Conservation (phyloP, 805 yeast species). For the Candida nonsorbophila region DNA sequence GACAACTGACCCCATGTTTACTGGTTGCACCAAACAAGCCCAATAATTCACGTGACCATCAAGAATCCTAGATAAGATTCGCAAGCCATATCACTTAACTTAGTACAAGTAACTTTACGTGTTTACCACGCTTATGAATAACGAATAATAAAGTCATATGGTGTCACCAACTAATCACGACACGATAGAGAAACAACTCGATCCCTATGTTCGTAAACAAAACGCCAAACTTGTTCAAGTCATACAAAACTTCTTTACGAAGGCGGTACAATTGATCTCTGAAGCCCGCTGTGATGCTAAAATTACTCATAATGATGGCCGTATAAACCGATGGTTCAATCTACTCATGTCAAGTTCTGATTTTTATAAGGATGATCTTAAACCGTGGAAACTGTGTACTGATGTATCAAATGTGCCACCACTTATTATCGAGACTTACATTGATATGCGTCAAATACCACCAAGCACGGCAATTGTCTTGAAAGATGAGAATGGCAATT, state of each 20-base stretch:
- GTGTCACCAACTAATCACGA: slow-evolving; percentile 7
- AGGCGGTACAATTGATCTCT: slow-evolving; percentile 53
- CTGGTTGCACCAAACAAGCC: too few species aligned
- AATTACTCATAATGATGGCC: slow-evolving; percentile 12
- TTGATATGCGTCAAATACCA: slow-evolving; percentile 58
- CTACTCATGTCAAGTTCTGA: slow-evolving; percentile 39
- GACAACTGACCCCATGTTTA: too few species aligned
- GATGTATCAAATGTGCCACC: slow-evolving; percentile 60
- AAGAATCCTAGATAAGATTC: too few species aligned
- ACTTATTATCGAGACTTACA: slow-evolving; percentile 75
- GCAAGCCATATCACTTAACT: too few species aligned
- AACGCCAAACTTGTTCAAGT: slow-evolving; percentile 37
- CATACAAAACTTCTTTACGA: slow-evolving; percentile 58
- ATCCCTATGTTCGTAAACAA: slow-evolving; percentile 18
- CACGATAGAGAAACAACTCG: slow-evolving; percentile 6
- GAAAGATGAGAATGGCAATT: slow-evolving; percentile 46
- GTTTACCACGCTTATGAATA: too few species aligned
- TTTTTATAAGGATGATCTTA: slow-evolving; percentile 49
- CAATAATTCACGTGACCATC: too few species aligned
- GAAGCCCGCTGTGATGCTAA: slow-evolving; percentile 32
- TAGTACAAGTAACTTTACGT: too few species aligned
- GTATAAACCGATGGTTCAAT: slow-evolving; percentile 61
- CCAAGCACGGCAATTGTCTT: slow-evolving; percentile 56
- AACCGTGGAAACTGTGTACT: slow-evolving; percentile 49
- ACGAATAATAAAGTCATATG: too few species aligned